Conservation (phyloP, 2,329 filamentous ascomycete species). For the Dactylellina drechsleri region DNA sequence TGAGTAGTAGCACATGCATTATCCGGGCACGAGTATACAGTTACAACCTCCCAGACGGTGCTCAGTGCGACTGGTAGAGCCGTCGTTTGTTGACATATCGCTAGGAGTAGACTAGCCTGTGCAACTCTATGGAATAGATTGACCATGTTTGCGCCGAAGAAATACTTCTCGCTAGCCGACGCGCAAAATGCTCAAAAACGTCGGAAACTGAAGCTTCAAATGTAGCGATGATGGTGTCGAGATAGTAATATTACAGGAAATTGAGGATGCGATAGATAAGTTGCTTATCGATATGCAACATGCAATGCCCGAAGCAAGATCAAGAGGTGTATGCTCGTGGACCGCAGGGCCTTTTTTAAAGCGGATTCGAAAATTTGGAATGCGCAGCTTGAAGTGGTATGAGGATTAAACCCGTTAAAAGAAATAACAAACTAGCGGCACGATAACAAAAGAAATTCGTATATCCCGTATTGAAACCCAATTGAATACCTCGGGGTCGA, state of each 20-base stretch:
- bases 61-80: slow-evolving; percentile 23
- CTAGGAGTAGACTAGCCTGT: slow-evolving; percentile 26
- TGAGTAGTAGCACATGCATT: slow-evolving; percentile 12
- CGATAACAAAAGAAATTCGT: slow-evolving; percentile 54
- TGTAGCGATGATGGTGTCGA: too few relatives aligned
- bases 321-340: background rate
- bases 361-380: background rate
- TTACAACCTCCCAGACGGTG: slow-evolving; percentile 44
- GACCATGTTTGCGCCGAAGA: slow-evolving; percentile 26
- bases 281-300: slow-evolving; percentile 30
- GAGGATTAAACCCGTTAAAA: background rate
- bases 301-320: background rate
- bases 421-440: slow-evolving; percentile 9
- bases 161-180: too few relatives aligned
- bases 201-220: too few relatives aligned
- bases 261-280: too few relatives aligned
- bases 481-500: slow-evolving; percentile 8
- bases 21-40: slow-evolving; percentile 29
- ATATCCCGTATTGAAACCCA: slow-evolving; percentile 23
- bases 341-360: background rate
- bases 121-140: slow-evolving; percentile 18
- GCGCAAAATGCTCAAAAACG: too few relatives aligned
- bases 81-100: slow-evolving; percentile 17
- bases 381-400: too few relatives aligned
- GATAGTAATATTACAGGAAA: too few relatives aligned